Percentiles rank a stretch among this genome's conserved stretches.
phyloP scores from a whole-genome alignment of 2,329 filamentous ascomycete genomes.

The Penicillium oxalicum region DNA sequence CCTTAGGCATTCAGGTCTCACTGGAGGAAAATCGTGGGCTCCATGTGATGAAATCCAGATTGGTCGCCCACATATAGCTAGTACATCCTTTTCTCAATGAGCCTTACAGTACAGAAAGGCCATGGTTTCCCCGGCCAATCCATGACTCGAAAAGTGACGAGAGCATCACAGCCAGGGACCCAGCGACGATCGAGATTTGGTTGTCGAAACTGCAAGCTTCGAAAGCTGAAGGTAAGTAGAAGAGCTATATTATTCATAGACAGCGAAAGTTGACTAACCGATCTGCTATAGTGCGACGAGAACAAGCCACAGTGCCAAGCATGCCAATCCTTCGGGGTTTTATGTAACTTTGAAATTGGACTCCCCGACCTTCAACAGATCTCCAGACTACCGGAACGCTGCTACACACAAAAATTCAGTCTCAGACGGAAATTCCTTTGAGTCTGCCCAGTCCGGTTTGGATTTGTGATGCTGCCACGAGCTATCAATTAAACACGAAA shows the following conservation, averaged over 20 bases:
- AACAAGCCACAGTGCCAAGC: slow-evolving; percentile 39
- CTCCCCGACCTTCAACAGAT: slow-evolving; percentile 37
- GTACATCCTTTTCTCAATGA: too few relatives aligned
- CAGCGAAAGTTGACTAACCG: slow-evolving; percentile 4
- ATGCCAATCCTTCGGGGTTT: slow-evolving; percentile 41
- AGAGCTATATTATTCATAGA: neutral
- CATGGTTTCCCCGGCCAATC: too few relatives aligned
- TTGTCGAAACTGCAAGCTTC: slow-evolving; percentile 49
- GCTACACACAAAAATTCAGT: slow-evolving; percentile 13
- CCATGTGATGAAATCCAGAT: too few relatives aligned
- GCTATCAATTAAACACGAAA: slow-evolving; percentile 34
- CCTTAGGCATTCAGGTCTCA: too few relatives aligned
- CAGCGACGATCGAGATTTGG: slow-evolving; percentile 41
- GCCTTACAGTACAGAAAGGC: too few relatives aligned
- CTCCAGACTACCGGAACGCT: slow-evolving; percentile 15
- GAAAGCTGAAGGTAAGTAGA: slow-evolving; percentile 44
- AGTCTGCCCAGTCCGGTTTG: slow-evolving; percentile 31
- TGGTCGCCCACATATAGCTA: too few relatives aligned
- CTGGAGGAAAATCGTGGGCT: too few relatives aligned
- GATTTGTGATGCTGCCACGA: slow-evolving; percentile 29
- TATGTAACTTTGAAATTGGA: slow-evolving; percentile 41
- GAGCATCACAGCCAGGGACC: neutral
- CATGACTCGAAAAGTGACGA: too few relatives aligned
- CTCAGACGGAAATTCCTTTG: slow-evolving; percentile 17
- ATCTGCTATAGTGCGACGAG: slow-evolving; percentile 42